Evolutionary conservation across 1,284 basidiomycete species (phyloP).

Genomic region (Microbotryum violaceum): DNA sequence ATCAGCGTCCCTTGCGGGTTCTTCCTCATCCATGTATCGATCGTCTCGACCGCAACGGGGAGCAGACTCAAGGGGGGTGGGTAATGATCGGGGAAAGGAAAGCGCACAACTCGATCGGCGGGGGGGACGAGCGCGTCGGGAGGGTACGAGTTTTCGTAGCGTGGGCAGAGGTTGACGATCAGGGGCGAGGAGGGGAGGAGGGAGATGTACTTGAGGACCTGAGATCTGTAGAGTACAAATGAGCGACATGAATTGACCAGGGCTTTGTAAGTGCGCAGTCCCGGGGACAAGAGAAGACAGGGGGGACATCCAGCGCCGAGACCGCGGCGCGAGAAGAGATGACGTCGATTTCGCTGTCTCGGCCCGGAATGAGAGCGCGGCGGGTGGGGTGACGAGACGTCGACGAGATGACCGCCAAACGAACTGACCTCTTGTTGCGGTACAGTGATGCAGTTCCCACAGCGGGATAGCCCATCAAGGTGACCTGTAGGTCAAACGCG

Average conservation of each 20-base stretch:
- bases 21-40: slow-evolving; percentile 65
- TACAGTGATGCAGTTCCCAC: slow-evolving; percentile 70
- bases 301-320: too few species aligned
- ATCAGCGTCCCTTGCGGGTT: slow-evolving; percentile 65
- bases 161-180: slow-evolving; percentile 65
- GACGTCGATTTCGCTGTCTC: too few species aligned
- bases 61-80: slow-evolving; percentile 75
- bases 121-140: slow-evolving; percentile 46
- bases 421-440: slow-evolving; percentile 55
- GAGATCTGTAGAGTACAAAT: too few species aligned
- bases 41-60: slow-evolving; percentile 66
- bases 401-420: too few species aligned
- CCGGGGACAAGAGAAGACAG: too few species aligned
- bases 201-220: not conserved
- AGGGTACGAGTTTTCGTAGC: slow-evolving; percentile 46
- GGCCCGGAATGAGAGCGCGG: too few species aligned
- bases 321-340: too few species aligned
- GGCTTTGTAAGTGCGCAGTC: too few species aligned
- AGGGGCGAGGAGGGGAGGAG: slow-evolving; percentile 41
- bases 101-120: slow-evolving; percentile 49
- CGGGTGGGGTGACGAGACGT: too few species aligned
- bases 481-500: slow-evolving; percentile 47
- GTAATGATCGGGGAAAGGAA: slow-evolving; percentile 35
- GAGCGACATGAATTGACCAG: too few species aligned
- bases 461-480: slow-evolving; percentile 80